Evolutionary conservation across 2,329 filamentous ascomycete genomes (phyloP), one percentile per base, ranked within the genome.

Genomic region (Colletotrichum sp.): DNA sequence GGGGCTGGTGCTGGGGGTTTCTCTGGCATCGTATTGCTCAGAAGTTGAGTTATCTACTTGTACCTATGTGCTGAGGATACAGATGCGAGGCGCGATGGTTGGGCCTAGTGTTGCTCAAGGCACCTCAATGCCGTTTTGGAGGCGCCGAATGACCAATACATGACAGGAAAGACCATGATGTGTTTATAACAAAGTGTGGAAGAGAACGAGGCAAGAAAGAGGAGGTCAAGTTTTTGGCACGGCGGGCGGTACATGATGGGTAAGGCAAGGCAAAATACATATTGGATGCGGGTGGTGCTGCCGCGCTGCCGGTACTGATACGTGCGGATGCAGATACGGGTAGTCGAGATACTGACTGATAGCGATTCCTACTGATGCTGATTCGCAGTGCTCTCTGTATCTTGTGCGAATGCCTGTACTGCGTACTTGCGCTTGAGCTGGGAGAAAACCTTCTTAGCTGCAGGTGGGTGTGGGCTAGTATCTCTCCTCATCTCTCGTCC

Each of bases 401-500:
- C 52, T 57, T 57, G 21, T 24, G 36, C 44, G 28, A 34, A 52
- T 26, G 62, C 44, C 26, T 57, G 44, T 71, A 39, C 24, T 72
- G 65, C 24, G 49, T 57, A 62, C 34, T 71, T 66, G 68, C 36
- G 68, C 49, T 75, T 68, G 66, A 32, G 30, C 63, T 39, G 64
- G 52, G 55, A n/a, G 26, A 26, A 52, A 57, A 44, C 63, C 55
- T 68, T 75, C 67, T 36, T 70, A 59, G 72, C 30, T 75, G 72
- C 72, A 75, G 63, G 63, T 34, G 69, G 34, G 70, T 64, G 62
- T 44, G 63, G 39, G 39, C 62, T 67, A 67, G 28, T 15, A 67
- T 67, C 26, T 75, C 39, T 71, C 30, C 67, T 71, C 62, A 67
- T 65, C 68, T 66, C 60, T 59, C 63, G 60, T 66, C 24, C 60